Evolutionary conservation across 352 stramenopile genomes (phyloP).

Genomic region (Halophytophthora batemanensis): DNA sequence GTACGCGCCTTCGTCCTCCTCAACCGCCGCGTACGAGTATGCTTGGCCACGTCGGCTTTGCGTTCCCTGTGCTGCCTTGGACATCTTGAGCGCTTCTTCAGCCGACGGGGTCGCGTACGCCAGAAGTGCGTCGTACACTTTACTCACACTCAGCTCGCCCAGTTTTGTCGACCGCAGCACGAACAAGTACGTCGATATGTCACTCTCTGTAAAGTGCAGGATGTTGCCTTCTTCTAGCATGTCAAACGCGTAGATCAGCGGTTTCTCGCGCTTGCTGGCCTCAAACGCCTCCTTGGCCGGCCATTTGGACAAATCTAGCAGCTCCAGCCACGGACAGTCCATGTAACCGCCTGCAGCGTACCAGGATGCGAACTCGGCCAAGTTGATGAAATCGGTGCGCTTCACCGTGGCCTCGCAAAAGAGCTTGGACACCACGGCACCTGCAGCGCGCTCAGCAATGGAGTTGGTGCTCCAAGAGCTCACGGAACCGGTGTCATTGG

Average conservation of each 20-base stretch:
- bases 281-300: constrained; percentile 85
- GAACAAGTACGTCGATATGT: constrained; percentile 85
- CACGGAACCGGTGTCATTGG: constrained; percentile 49
- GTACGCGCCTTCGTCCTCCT: constrained; percentile 84
- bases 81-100: constrained; percentile 70
- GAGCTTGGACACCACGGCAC: constrained; percentile 88
- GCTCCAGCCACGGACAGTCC: constrained; percentile 94
- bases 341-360: constrained; percentile 94
- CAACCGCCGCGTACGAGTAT: constrained; percentile 75
- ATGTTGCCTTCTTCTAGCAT: constrained; percentile 83
- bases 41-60: constrained; percentile 42
- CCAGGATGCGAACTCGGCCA: constrained; percentile 96
- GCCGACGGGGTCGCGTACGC: constrained; percentile 67
- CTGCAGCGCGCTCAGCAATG: constrained; percentile 83
- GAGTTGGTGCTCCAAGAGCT: constrained; percentile 76
- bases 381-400: constrained; percentile 78
- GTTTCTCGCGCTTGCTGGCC: constrained; percentile 83
- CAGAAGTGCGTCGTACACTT: constrained; percentile 78
- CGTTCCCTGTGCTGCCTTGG: constrained; percentile 34
- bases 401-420: constrained; percentile 71
- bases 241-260: constrained; percentile 83
- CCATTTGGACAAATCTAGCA: constrained; percentile 96
- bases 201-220: constrained; percentile 80
- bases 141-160: constrained; percentile 60
- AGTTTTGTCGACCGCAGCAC: constrained; percentile 82